Evolutionary conservation across 768 basidiomycete species (phyloP).

Genomic region (Panaeolus papilionaceus): DNA sequence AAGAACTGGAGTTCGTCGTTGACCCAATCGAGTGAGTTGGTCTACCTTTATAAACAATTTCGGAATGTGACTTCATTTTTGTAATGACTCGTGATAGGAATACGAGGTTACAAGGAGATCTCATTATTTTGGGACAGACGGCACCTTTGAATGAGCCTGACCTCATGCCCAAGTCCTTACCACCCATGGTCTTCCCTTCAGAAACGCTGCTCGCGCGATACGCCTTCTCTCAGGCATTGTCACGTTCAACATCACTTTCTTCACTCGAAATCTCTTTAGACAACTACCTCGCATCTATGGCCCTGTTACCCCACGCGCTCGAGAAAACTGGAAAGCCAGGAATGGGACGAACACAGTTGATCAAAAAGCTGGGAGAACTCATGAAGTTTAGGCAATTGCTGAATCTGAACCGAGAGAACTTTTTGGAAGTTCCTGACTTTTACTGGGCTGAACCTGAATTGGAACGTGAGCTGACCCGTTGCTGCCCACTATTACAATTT

Average conservation of each 20-base stretch:
- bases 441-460: conserved; percentile 95
- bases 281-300: conserved; percentile 82
- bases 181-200: conserved; percentile 63
- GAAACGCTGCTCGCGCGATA: conserved; percentile 87
- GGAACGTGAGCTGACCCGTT: conserved; percentile 62
- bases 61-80: conserved; percentile 21
- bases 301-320: conserved; percentile 76
- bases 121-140: conserved; percentile 85
- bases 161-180: conserved; percentile 49
- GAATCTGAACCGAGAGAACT: conserved; percentile 89
- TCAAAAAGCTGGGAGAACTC: conserved; percentile 90
- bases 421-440: conserved; percentile 88
- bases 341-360: conserved; percentile 79
- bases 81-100: conserved; percentile 48
- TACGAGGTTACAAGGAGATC: conserved; percentile 89
- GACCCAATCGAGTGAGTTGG: conserved; percentile 84
- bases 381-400: conserved; percentile 93
- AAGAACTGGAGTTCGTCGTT: conserved; percentile 91
- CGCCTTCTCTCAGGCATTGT: conserved; percentile 89
- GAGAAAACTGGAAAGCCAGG: conserved; percentile 85
- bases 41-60: conserved; percentile 29
- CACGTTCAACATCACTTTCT: conserved; percentile 87
- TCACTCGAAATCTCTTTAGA: conserved; percentile 88
- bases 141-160: conserved; percentile 61
- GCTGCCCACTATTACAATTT: background rate